Base-by-base conservation (phyloP, 2,329 filamentous ascomycete species). In the Epichloe scottii region DNA sequence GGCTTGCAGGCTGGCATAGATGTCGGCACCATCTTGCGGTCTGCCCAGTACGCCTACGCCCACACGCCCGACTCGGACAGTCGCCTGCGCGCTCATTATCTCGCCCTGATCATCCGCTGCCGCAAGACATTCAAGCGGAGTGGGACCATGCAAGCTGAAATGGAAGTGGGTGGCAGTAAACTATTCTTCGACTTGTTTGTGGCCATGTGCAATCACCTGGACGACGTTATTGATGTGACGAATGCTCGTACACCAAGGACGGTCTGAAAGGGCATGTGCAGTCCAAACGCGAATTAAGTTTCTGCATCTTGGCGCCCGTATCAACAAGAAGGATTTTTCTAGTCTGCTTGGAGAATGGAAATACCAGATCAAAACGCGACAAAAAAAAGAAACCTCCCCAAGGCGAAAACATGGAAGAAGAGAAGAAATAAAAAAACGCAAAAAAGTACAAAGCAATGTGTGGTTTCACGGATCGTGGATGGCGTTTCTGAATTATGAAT, bases 131-230 rank as follows among this genome's bases (percentile, higher is more conserved):
- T 97, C 72, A 96, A 95, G 84, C 84, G 87, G 72, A 95, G 89
- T 75, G 90, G 90, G 72, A 96, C 90, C 71, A 95, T 96, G 89
- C 90, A 96, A 79, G 85, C 87, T 75, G 90, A 96, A 76, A 96
- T 97, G 90, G 88, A 95, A 76, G 82, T 82, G 70, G 89, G 90
- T 68, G 89, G 74, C 64, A 78, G 81, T 72, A 90, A 90, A 78
- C 78, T 96, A 73, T 96, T 93, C 79, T 97, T 97, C 74, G 90
- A 96, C 78, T 77, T 97, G 71, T 97, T 96, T 70, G 90, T 96
- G 67, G 90, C 90, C 63, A 87, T 96, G 85, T 95, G 89, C 78
- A 96, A 95, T 74, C 90, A 95, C 75, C 85, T 96, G 65, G 90
- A 96, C 79, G 90, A 96, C 71, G 82, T 96, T 72, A 85, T 88